phyloP scores from a whole-genome alignment of 2,329 filamentous ascomycete species.

The Monilinia laxa region DNA sequence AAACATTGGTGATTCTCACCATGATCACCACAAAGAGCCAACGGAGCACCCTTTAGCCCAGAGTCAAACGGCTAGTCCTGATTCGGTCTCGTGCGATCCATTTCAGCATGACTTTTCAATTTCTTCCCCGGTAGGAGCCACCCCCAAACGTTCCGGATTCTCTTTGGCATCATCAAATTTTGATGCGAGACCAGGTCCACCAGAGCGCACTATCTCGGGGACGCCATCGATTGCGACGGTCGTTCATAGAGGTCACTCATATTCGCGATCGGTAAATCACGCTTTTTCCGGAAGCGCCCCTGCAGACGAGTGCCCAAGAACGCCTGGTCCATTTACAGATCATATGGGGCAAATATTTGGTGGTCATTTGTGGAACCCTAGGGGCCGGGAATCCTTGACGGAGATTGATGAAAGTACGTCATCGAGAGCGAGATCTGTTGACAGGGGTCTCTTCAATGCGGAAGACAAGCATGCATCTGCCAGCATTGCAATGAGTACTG shows the following conservation, averaged over 20 bases:
- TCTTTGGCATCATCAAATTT: conserved; percentile 42
- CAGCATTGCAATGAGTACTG: conserved; percentile 61
- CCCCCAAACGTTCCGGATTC: conserved; percentile 18
- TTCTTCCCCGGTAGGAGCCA: conserved; percentile 15
- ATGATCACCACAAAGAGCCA: conserved; percentile 42
- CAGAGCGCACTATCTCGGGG: conserved; percentile 38
- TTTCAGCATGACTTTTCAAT: conserved; percentile 13
- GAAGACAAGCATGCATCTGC: conserved; percentile 64
- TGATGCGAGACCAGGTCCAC: conserved; percentile 43
- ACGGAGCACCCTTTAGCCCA: conserved; percentile 70
- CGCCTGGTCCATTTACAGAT: conserved; percentile 36
- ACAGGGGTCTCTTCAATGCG: conserved; percentile 58
- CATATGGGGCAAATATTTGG: conserved; percentile 35
- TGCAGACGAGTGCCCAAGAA: conserved; percentile 25
- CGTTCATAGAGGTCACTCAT: conserved; percentile 37
- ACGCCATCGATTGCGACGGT: conserved; percentile 39
- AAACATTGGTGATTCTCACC: conserved; percentile 43
- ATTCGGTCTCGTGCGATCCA: conserved; percentile 1
- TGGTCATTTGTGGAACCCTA: conserved; percentile 31
- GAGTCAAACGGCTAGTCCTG: conserved; percentile 16
- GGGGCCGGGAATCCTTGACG: conserved; percentile 30
- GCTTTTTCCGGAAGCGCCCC: conserved; percentile 22
- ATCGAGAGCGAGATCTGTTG: conserved; percentile 61
- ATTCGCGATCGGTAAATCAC: conserved; percentile 42
- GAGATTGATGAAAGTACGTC: conserved; percentile 48